Percentiles rank a stretch among this genome's conserved stretches.
These are phyloP conservation scores for Scopulariopsis brevicaulis DNA, from an alignment of 2,329 filamentous ascomycete genomes.

Conservation along the genomic window DNA sequence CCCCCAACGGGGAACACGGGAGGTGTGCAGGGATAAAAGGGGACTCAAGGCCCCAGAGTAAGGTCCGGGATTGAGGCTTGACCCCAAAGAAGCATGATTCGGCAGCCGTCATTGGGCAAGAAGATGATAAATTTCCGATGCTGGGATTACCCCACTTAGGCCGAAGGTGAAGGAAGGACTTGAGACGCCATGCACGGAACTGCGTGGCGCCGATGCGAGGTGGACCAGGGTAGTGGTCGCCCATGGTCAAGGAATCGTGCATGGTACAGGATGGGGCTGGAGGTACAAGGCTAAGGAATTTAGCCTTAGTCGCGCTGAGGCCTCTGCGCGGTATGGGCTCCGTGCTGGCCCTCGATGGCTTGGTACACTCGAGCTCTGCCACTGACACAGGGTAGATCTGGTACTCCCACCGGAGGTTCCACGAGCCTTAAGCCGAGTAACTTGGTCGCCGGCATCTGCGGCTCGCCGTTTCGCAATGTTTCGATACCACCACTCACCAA, in stretches of 20 bases:
- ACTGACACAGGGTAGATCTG: background rate
- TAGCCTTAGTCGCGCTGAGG: background rate
- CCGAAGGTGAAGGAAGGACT: conserved; percentile 5
- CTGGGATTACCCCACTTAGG: conserved; percentile 1
- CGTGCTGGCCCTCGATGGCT: background rate
- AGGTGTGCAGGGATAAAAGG: background rate
- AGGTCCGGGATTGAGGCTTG: background rate
- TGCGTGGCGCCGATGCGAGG: conserved; percentile 10
- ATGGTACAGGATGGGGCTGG: background rate
- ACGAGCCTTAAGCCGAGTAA: background rate
- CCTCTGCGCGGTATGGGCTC: background rate
- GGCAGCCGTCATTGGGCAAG: background rate
- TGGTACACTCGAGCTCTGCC: background rate
- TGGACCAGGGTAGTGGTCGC: background rate
- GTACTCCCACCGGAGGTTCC: background rate
- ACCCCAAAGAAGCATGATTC: background rate
- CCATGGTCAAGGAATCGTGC: background rate
- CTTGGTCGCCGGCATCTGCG: conserved; percentile 2
- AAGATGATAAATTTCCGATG: conserved; percentile 2
- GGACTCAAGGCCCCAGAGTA: background rate
- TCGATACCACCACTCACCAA: background rate
- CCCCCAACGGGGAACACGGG: no score
- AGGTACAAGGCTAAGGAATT: background rate
- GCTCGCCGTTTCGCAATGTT: conserved; percentile 5
- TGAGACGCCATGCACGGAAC: conserved; percentile 16